Base-by-base conservation (phyloP, 1,284 basidiomycete species). In the Apiotrichum veenhuisii region DNA sequence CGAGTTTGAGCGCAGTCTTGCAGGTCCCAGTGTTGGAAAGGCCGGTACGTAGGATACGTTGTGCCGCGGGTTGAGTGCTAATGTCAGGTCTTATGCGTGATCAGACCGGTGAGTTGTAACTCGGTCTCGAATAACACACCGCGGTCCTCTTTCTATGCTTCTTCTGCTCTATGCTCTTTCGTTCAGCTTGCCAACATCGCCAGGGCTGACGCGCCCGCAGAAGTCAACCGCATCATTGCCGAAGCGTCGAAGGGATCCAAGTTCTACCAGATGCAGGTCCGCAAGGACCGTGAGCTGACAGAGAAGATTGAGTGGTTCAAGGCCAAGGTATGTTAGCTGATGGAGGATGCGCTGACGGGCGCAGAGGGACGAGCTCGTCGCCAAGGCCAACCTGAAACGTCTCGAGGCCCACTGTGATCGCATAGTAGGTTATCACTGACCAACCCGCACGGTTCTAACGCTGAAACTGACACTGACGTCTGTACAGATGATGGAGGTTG, bases 401-500 rank as follows among this genome's bases (percentile, higher is more conserved):
- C 58, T 76, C 1, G 67, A 71, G 44, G 65, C 62, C 2, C 72
- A 78, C 26, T 75, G 75, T 1, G 74, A 78, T 37, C 62, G 66
- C 5, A 71, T 77, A 15, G 76, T 75, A 40, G 50, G 72, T 63
- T 49, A 9, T 18, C 27, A 11, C 18, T 12, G 8, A 2, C 22
- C 42, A 5, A 4, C 18, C 17, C n/a, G n/a, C n/a, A n/a, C n/a
- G n/a, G n/a, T n/a, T n/a, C n/a, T n/a, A n/a, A n/a, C n/a, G n/a
- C n/a, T n/a, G n/a, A n/a, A n/a, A n/a, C n/a, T n/a, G n/a, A 5
- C 18, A 5, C 12, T 18, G 30, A 22, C 9, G 33, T 4, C 7
- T 22, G 36, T 40, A 5, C 60, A 93, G 90, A 80, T 94, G 5
- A 78, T 80, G 38, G 85, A 88, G 57, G 80, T 96, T 8, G 92